Conservation (phyloP, 2,329 filamentous ascomycete genomes). For the Penicillium brasilianum region DNA sequence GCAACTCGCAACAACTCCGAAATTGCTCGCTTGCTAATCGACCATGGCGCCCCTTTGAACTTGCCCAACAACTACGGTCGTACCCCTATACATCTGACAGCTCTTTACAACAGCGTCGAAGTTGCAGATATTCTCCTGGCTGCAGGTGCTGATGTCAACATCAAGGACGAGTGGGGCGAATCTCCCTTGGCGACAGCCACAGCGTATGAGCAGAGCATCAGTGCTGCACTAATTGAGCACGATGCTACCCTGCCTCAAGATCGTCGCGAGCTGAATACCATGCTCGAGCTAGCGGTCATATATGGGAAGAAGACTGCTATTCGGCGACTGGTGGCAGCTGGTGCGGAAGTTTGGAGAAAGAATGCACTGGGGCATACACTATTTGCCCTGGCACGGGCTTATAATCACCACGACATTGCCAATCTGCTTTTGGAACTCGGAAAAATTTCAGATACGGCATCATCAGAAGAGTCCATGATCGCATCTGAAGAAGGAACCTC, state of each 20-base stretch:
- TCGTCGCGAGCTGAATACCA: not conserved
- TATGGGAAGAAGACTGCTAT: slow-evolving; percentile 1
- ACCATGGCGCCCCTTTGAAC: not conserved
- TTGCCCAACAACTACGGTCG: slow-evolving; percentile 5
- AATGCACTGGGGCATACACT: not conserved
- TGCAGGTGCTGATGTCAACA: slow-evolving; percentile 3
- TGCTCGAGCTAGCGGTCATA: slow-evolving; percentile 4
- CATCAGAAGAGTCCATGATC: not conserved
- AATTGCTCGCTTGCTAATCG: slow-evolving; percentile 6
- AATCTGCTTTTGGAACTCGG: slow-evolving; percentile 8
- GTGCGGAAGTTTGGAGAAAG: slow-evolving; percentile 11
- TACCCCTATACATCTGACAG: slow-evolving; percentile 6
- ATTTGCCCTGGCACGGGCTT: not conserved
- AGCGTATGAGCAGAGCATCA: not conserved
- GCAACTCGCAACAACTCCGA: slow-evolving; percentile 1
- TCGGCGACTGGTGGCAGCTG: slow-evolving; percentile 4
- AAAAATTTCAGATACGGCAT: not conserved
- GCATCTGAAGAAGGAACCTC: not conserved
- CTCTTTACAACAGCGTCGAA: not conserved
- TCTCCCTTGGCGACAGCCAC: not conserved
- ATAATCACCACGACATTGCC: slow-evolving; percentile 6
- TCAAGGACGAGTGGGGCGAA: slow-evolving; percentile 7
- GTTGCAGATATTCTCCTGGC: slow-evolving; percentile 4
- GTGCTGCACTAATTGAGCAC: not conserved
- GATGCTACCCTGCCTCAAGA: not conserved